Evolutionary conservation across 2,329 filamentous ascomycete species (phyloP).

Genomic region (Coniochaeta prunicola): DNA sequence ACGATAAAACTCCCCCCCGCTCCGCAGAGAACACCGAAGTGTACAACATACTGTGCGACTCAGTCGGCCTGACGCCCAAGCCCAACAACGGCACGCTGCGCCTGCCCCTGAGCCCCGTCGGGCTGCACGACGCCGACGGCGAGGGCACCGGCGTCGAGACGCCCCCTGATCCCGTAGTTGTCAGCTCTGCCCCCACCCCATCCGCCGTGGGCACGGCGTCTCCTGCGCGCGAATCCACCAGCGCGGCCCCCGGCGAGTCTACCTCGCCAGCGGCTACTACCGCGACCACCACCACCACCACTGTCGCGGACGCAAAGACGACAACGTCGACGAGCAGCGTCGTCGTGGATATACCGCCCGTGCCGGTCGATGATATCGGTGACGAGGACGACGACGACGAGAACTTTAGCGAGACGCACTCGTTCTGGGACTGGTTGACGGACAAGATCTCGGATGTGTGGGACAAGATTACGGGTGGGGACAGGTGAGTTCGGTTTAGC

Average conservation of each 20-base stretch:
- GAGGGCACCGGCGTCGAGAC: conserved; percentile 28
- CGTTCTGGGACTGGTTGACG: conserved; percentile 45
- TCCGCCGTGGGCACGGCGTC: not conserved
- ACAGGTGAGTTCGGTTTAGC: not conserved
- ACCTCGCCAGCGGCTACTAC: conserved; percentile 4
- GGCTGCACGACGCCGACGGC: conserved; percentile 49
- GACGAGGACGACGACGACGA: conserved; percentile 10
- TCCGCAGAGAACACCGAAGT: conserved; percentile 86
- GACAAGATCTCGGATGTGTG: conserved; percentile 38
- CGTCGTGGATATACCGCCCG: conserved; percentile 5
- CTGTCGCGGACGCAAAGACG: not conserved
- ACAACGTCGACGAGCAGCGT: conserved; percentile 5
- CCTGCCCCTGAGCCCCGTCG: conserved; percentile 58
- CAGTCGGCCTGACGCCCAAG: conserved; percentile 62
- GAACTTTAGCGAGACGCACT: conserved; percentile 18
- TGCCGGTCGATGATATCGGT: conserved; percentile 11
- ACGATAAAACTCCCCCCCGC: too few relatives aligned
- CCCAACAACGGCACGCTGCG: conserved; percentile 85
- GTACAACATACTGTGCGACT: conserved; percentile 92
- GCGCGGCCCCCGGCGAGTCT: not conserved
- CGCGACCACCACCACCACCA: not conserved
- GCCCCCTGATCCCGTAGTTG: conserved; percentile 47
- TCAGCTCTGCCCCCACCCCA: conserved; percentile 3
- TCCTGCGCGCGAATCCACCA: conserved; percentile 5
- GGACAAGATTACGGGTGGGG: conserved; percentile 31